Evolutionary conservation across 495 filamentous ascomycete genomes (phyloP).

Genomic region (Talaromyces liani): DNA sequence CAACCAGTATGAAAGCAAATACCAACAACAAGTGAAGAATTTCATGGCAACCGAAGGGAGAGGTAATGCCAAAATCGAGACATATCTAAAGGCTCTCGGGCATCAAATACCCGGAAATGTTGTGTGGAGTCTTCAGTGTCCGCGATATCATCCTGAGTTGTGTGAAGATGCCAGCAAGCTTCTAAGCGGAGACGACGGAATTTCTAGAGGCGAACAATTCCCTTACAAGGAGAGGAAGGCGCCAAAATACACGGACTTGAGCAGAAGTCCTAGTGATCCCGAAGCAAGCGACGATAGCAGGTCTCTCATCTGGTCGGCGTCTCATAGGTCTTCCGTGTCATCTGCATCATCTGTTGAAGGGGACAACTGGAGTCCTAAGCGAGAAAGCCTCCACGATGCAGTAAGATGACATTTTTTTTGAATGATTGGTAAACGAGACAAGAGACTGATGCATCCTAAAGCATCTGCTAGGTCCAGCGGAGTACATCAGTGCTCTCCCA

Average conservation of each 20-base stretch:
- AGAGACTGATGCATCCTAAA: neutral
- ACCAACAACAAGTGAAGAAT: constrained; percentile 8
- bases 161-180: constrained; percentile 8
- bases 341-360: neutral
- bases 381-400: neutral
- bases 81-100: constrained; percentile 12
- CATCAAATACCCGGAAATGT: constrained; percentile 19
- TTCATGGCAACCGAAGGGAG: constrained; percentile 10
- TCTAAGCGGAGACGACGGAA: neutral
- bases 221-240: neutral
- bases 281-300: neutral
- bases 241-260: neutral
- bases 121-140: constrained; percentile 18
- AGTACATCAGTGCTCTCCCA: neutral
- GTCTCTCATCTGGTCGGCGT: neutral
- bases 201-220: neutral
- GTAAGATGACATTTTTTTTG: neutral
- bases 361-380: neutral
- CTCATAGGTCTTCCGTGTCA: neutral
- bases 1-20: constrained; percentile 13
- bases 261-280: neutral
- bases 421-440: neutral
- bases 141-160: constrained; percentile 18
- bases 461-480: neutral
- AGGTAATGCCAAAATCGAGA: constrained; percentile 7